phyloP scores from a whole-genome alignment of 345 rosid genomes.

The Microcos paniculata region DNA sequence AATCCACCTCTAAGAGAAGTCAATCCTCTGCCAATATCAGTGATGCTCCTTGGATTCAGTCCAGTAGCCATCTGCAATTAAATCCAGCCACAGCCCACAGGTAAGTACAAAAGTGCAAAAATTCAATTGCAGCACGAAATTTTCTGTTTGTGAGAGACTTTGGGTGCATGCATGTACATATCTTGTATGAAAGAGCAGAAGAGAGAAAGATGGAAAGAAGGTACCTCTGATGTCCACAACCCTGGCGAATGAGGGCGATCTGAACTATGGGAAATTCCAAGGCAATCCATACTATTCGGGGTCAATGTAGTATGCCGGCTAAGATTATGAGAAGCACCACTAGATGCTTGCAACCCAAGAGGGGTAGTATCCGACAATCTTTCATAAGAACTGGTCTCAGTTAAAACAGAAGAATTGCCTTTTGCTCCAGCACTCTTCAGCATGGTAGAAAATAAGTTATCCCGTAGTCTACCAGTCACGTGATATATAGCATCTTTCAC shows the following conservation, averaged over 20 bases:
- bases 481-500: constrained; percentile 82
- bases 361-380: constrained; percentile 39
- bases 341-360: constrained; percentile 30
- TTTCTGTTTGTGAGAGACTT: neutral
- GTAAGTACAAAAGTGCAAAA: constrained; percentile 15
- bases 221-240: constrained; percentile 65
- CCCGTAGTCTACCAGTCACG: constrained; percentile 76
- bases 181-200: neutral
- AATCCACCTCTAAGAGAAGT: constrained; percentile 51
- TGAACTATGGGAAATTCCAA: constrained; percentile 44
- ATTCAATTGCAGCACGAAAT: constrained; percentile 5
- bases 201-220: constrained; percentile 19
- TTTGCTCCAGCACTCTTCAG: constrained; percentile 37
- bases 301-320: constrained; percentile 31
- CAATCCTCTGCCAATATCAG: constrained; percentile 55
- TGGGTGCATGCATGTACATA: constrained; percentile 1
- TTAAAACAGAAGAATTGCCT: constrained; percentile 38
- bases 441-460: constrained; percentile 53
- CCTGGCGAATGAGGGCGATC: constrained; percentile 49
- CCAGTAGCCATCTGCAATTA: constrained; percentile 43
- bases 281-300: constrained; percentile 37
- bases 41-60: constrained; percentile 42
- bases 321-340: constrained; percentile 34
- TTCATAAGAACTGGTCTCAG: constrained; percentile 54
- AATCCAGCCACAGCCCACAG: constrained; percentile 15